Base-by-base conservation (phyloP, 495 filamentous ascomycete genomes). In the Pyronema domesticum region DNA sequence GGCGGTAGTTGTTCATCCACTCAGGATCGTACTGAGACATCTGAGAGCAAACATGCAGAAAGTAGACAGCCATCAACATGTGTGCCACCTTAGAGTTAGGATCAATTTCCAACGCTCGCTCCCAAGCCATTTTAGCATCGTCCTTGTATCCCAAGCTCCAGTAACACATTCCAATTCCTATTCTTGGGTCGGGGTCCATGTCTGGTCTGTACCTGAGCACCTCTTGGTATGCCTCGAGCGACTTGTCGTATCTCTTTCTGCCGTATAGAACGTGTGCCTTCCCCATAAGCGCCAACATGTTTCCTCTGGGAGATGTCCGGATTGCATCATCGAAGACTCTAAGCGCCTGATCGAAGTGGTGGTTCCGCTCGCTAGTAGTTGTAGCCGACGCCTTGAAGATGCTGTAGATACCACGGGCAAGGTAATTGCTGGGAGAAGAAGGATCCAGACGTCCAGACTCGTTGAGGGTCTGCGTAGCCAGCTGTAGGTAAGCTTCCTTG, bases 121-220 rank as follows among this genome's bases (percentile, higher is more conserved):
- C 84, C 89, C 89, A 98, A 6, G 91, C 87, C 19, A 70, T 68
- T 61, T 83, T 86, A 10, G 93, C 93, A 60, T 94, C 85, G 30
- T 95, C 88, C 67, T 94, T 95, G 72, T 81, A 83, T 15, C 86
- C 87, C 10, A 96, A 73, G 63, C 89, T 85, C 91, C 91, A 98
- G 56, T 89, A 80, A 67, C 91, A 96, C 67, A 88, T 89, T 17
- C 91, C 91, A 59, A 98, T 82, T 45, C 91, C 91, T 57, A 98
- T 87, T 51, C 91, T 74, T 59, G 91, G 93, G 67, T 98, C 91
- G 3, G 91, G 91, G 61, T 98, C 93, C 51, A 96, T 71, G 55
- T 86, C 80, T 9, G 91, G 91, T 73, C 85, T 82, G 68, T 82
- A 85, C 60, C 76, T 69, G 14, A 98, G 70, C 0, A 83, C 89